Conservation (phyloP, 805 yeast genomes). For the Cyberlindnera euphorbiiphila region DNA sequence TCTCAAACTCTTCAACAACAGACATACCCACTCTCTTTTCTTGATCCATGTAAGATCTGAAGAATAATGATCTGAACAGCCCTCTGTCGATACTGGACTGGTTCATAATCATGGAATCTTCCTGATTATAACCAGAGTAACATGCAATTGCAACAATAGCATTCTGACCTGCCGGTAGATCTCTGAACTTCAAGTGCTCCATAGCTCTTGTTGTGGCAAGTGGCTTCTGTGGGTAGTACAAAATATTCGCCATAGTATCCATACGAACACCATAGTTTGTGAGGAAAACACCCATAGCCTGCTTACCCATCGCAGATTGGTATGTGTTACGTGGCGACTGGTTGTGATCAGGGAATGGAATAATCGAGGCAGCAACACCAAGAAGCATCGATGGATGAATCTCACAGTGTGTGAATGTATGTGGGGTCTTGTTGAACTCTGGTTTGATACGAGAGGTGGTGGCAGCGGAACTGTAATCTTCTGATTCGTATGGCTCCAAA, state of each 20-base stretch:
- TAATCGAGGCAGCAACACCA: constrained; percentile 97
- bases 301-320: constrained; percentile 99
- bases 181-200: constrained; percentile 97
- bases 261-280: constrained; percentile 94
- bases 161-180: constrained; percentile 98
- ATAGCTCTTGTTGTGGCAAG: constrained; percentile 96
- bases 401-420: constrained; percentile 97
- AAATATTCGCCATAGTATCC: constrained; percentile 99
- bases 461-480: constrained; percentile 32
- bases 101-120: constrained; percentile 99
- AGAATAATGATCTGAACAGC: constrained; percentile 89
- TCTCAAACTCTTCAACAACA: constrained; percentile 95
- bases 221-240: constrained; percentile 97
- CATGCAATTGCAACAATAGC: constrained; percentile 98
- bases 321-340: constrained; percentile 99
- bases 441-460: constrained; percentile 82
- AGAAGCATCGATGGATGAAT: constrained; percentile 98
- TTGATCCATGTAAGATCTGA: constrained; percentile 97
- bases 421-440: constrained; percentile 53
- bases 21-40: constrained; percentile 99
- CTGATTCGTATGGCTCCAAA: constrained; percentile 62
- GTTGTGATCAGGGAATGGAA: constrained; percentile 99
- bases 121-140: constrained; percentile 98
- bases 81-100: constrained; percentile 97
- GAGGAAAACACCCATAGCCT: constrained; percentile 98